Percentiles rank a stretch among this genome's conserved stretches.
phyloP scores from a whole-genome alignment of 2,329 filamentous ascomycete species.

The Phyllosticta capitalensis region DNA sequence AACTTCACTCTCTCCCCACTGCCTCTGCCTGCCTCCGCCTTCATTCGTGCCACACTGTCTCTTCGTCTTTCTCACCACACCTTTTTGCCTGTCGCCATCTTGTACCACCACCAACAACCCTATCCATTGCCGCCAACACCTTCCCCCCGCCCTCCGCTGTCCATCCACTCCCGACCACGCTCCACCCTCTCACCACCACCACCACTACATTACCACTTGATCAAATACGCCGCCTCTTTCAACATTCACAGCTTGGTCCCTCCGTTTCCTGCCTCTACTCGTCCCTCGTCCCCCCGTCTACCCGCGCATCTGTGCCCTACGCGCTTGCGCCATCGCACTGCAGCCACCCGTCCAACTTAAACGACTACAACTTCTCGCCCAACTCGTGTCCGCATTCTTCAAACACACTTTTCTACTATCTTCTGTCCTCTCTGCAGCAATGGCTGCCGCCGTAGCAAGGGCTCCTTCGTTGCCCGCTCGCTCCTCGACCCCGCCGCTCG shows the following conservation, averaged over 20 bases:
- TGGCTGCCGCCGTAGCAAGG: conserved; percentile 36
- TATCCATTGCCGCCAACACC: background rate
- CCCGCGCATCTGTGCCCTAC: background rate
- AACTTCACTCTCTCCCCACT: background rate
- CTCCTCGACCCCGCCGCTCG: conserved; percentile 41
- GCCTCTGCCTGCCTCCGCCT: no score
- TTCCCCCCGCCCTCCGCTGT: background rate
- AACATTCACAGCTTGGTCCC: background rate
- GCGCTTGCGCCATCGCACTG: conserved; percentile 7
- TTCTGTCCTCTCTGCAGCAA: conserved; percentile 14
- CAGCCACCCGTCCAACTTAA: conserved; percentile 5
- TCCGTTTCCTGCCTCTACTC: background rate
- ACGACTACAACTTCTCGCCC: background rate
- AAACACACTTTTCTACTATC: background rate
- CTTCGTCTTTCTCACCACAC: background rate
- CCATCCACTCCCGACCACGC: no score
- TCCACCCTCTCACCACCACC: background rate
- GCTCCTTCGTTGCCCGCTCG: conserved; percentile 26
- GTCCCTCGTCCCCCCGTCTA: no score
- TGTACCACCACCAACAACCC: background rate
- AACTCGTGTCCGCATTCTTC: background rate
- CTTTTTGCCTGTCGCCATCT: background rate
- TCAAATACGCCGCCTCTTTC: background rate
- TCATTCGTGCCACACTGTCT: background rate
- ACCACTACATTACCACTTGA: background rate